A percentile compares a stretch with the other conserved stretches of the same genome.
Evolutionary conservation across 192 early-diverging fungal species (phyloP).

Genomic region (Entrophospora sp.): DNA sequence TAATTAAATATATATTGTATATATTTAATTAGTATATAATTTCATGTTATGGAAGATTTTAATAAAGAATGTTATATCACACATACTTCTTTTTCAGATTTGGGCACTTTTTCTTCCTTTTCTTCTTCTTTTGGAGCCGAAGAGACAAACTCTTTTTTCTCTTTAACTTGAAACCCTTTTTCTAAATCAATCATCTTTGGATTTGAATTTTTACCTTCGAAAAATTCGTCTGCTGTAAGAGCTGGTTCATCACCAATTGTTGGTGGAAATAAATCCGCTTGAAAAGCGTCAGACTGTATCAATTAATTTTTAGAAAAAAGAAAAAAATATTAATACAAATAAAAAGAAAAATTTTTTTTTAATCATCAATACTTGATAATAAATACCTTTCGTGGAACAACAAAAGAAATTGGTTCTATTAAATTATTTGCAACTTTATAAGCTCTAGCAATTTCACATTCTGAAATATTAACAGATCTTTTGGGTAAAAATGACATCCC

Average conservation of each 20-base stretch:
- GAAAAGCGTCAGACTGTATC: slow-evolving; percentile 86
- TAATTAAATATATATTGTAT: neutral
- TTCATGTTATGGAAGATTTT: neutral
- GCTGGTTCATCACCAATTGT: slow-evolving; percentile 70
- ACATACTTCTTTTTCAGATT: slow-evolving; percentile 28
- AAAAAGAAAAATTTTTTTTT: neutral
- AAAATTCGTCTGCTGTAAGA: slow-evolving; percentile 87
- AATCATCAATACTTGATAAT: too few relatives aligned
- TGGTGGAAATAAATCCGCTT: slow-evolving; percentile 90
- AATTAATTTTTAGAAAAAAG: neutral
- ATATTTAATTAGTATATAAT: neutral
- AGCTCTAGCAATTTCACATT: slow-evolving; percentile 86
- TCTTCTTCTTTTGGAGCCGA: slow-evolving; percentile 48
- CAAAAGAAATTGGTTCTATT: slow-evolving; percentile 95
- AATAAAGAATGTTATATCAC: neutral
- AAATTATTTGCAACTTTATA: slow-evolving; percentile 86
- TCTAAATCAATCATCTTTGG: slow-evolving; percentile 74
- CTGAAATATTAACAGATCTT: slow-evolving; percentile 74
- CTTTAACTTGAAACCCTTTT: slow-evolving; percentile 54
- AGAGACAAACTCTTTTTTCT: slow-evolving; percentile 73
- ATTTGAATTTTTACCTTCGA: slow-evolving; percentile 71
- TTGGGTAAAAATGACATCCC: slow-evolving; percentile 92
- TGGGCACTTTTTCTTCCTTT: slow-evolving; percentile 17
- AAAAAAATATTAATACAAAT: neutral
- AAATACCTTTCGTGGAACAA: slow-evolving; percentile 91